Percentiles rank a stretch among this genome's conserved stretches.
These are phyloP conservation scores for Letharia columbiana DNA, from an alignment of 495 filamentous ascomycete genomes.

Conservation along the genomic window DNA sequence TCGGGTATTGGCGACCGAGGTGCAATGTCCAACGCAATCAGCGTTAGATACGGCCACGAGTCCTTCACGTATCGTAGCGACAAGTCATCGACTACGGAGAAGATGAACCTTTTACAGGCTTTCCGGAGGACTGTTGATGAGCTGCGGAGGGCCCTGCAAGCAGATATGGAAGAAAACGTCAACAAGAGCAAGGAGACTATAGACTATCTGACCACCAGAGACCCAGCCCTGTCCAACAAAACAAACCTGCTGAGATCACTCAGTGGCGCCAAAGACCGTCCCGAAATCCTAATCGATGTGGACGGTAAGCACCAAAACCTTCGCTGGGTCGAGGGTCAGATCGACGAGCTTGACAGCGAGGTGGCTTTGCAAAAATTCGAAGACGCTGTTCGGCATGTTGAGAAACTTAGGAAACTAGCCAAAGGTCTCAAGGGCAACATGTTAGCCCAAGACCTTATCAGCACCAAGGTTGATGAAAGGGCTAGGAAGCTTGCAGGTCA, in stretches of 20 bases:
- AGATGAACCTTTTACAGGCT: conserved; percentile 68
- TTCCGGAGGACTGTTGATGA: conserved; percentile 91
- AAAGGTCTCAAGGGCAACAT: conserved; percentile 72
- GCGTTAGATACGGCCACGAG: conserved; percentile 79
- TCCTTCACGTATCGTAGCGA: conserved; percentile 88
- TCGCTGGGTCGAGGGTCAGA: conserved; percentile 87
- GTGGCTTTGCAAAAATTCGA: conserved; percentile 90
- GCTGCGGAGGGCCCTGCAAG: conserved; percentile 67
- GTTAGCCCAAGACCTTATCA: conserved; percentile 81
- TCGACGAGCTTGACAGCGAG: conserved; percentile 93
- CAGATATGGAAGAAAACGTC: conserved; percentile 72
- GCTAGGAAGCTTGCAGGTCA: conserved; percentile 64
- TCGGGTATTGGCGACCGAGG: conserved; percentile 53
- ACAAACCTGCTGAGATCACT: conserved; percentile 59
- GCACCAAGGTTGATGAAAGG: conserved; percentile 78
- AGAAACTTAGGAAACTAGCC: conserved; percentile 70
- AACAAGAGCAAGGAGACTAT: conserved; percentile 71
- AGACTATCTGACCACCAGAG: conserved; percentile 67
- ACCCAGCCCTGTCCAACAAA: conserved; percentile 63
- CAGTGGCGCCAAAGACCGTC: conserved; percentile 49
- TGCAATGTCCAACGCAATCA: conserved; percentile 72
- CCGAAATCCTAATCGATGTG: conserved; percentile 79
- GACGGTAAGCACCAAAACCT: conserved; percentile 94
- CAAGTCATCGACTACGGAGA: conserved; percentile 63
- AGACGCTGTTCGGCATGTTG: conserved; percentile 68